Evolutionary conservation across 1,284 basidiomycete genomes (phyloP).

Genomic region (Sporisorium scitamineum): DNA sequence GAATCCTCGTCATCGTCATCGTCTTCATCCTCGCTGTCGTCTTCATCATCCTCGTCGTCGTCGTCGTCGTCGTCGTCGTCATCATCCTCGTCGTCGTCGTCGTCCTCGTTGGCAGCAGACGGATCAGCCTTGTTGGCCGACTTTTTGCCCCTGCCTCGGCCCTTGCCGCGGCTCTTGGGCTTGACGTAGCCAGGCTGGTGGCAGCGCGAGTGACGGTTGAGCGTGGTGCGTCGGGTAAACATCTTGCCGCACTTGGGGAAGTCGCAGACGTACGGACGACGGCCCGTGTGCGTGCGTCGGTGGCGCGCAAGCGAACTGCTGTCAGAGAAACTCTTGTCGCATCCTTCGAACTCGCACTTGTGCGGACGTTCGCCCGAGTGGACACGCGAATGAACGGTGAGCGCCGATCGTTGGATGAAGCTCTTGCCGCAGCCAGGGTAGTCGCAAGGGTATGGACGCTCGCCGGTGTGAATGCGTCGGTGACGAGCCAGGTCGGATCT

Average conservation of each 20-base stretch:
- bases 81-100: slow-evolving; percentile 51
- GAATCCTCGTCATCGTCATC: slow-evolving; percentile 21
- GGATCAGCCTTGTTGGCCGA: slow-evolving; percentile 30
- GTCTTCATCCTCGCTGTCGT: slow-evolving; percentile 37
- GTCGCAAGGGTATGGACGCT: slow-evolving; percentile 77
- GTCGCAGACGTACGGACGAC: slow-evolving; percentile 69
- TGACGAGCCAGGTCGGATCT: slow-evolving; percentile 72
- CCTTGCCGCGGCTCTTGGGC: slow-evolving; percentile 54
- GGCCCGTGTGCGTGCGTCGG: slow-evolving; percentile 79
- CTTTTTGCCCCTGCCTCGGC: slow-evolving; percentile 52
- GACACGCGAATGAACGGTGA: slow-evolving; percentile 85
- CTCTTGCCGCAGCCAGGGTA: slow-evolving; percentile 72
- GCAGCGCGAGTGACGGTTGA: slow-evolving; percentile 66
- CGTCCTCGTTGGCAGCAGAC: slow-evolving; percentile 22
- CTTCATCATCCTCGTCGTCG: slow-evolving; percentile 52
- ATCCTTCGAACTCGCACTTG: slow-evolving; percentile 76
- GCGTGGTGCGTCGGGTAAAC: slow-evolving; percentile 68
- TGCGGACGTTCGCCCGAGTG: slow-evolving; percentile 91
- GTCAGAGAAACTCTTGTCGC: slow-evolving; percentile 74
- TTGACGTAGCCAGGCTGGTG: slow-evolving; percentile 62
- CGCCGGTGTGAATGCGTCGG: slow-evolving; percentile 87
- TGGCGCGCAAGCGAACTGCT: slow-evolving; percentile 75
- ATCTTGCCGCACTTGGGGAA: slow-evolving; percentile 66
- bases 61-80: slow-evolving; percentile 61
- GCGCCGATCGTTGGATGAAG: slow-evolving; percentile 72